These are phyloP conservation scores for Xeromyces bisporus DNA, from an alignment of 495 filamentous ascomycete species.

Conservation along the genomic window DNA sequence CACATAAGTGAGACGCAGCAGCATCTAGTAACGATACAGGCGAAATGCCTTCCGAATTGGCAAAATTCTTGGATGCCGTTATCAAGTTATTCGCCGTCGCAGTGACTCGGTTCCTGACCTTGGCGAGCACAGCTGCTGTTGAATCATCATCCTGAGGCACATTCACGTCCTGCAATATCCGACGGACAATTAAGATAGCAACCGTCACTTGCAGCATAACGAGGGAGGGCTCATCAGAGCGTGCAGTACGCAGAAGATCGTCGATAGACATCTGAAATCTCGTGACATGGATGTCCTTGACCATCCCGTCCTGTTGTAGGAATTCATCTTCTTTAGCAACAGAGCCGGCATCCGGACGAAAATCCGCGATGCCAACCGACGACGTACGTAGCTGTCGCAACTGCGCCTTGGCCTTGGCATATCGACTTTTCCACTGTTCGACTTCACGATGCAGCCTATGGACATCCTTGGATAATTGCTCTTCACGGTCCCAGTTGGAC, in stretches of 20 bases:
- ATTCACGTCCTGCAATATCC: slow-evolving; percentile 65
- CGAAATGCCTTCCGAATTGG: slow-evolving; percentile 62
- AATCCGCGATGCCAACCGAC: slow-evolving; percentile 50
- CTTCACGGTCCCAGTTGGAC: slow-evolving; percentile 65
- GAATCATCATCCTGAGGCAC: slow-evolving; percentile 28
- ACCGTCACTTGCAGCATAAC: slow-evolving; percentile 67
- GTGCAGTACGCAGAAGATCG: slow-evolving; percentile 66
- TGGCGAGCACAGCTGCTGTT: slow-evolving; percentile 31
- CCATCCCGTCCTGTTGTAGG: slow-evolving; percentile 51
- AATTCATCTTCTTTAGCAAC: slow-evolving; percentile 54
- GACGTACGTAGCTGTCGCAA: slow-evolving; percentile 65
- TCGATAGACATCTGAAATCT: slow-evolving; percentile 92
- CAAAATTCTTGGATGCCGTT: slow-evolving; percentile 83
- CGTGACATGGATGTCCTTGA: slow-evolving; percentile 84
- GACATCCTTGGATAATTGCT: slow-evolving; percentile 54
- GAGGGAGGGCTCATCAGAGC: slow-evolving; percentile 49
- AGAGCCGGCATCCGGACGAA: slow-evolving; percentile 42
- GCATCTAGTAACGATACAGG: slow-evolving; percentile 91
- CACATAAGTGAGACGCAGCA: slow-evolving; percentile 79
- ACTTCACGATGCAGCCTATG: slow-evolving; percentile 63
- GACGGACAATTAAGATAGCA: slow-evolving; percentile 62
- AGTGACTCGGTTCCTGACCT: slow-evolving; percentile 63
- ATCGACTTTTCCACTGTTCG: slow-evolving; percentile 75
- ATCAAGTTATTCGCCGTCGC: slow-evolving; percentile 92
- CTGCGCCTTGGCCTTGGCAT: slow-evolving; percentile 74